Conservation (phyloP, 352 stramenopile species). For the Globisporangium nagaii region DNA sequence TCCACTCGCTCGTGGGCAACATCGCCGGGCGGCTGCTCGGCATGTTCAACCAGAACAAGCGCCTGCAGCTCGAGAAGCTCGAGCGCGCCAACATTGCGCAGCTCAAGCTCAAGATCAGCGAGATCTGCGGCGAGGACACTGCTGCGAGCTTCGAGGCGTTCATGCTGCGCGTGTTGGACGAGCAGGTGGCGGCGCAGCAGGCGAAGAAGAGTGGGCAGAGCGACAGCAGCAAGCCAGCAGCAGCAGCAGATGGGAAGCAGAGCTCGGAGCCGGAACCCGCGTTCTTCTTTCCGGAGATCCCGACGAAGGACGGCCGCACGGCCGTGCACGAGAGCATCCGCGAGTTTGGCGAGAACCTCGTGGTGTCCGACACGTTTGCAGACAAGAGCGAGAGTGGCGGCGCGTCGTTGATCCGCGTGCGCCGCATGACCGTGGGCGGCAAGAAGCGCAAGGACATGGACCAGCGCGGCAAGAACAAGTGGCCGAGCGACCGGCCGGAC, state of each 20-base stretch:
- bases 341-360: conserved; percentile 45
- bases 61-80: conserved; percentile 19
- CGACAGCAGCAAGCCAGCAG: conserved; percentile 9
- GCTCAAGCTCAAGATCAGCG: conserved; percentile 32
- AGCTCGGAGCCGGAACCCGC: conserved; percentile 15
- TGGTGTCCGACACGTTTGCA: conserved; percentile 83
- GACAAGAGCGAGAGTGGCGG: conserved; percentile 36
- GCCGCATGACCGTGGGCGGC: conserved; percentile 71
- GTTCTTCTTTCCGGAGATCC: conserved; percentile 74
- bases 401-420: conserved; percentile 65
- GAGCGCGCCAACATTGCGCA: conserved; percentile 38
- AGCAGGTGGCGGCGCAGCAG: conserved; percentile 13
- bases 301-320: conserved; percentile 81
- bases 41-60: conserved; percentile 63
- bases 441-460: conserved; percentile 86
- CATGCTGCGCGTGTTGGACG: conserved; percentile 34
- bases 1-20: conserved; percentile 56
- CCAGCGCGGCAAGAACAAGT: conserved; percentile 39
- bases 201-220: conserved; percentile 14
- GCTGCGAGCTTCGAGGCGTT: conserved; percentile 35
- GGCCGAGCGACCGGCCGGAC: conserved; percentile 72
- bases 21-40: conserved; percentile 50
- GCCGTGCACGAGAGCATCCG: conserved; percentile 84
- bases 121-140: conserved; percentile 39
- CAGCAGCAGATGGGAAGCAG: no score